A percentile compares a stretch with the other conserved stretches of the same genome.
Evolutionary conservation across 2,329 filamentous ascomycete species (phyloP).

Genomic region (Clonostachys rhizophaga): DNA sequence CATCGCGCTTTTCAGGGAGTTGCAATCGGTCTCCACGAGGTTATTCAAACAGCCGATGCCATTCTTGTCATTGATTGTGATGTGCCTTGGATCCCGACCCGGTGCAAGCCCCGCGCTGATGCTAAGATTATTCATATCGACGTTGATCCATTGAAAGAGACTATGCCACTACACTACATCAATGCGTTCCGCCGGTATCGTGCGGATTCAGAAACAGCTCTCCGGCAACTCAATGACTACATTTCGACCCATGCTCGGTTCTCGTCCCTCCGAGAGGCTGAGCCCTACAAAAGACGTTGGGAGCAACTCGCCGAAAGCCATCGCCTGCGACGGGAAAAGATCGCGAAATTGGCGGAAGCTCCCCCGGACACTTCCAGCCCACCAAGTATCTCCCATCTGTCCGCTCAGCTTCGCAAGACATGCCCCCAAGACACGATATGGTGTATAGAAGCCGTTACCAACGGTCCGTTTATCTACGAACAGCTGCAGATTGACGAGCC

Average conservation of each 20-base stretch:
- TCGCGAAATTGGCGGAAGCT: constrained; percentile 21
- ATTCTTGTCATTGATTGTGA: constrained; percentile 87
- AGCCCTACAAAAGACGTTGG: constrained; percentile 55
- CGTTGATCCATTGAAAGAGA: constrained; percentile 62
- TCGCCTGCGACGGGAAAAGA: constrained; percentile 15
- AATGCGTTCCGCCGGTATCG: constrained; percentile 60
- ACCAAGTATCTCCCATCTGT: no score
- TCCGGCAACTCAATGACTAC: constrained; percentile 65
- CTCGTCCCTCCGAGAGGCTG: constrained; percentile 35
- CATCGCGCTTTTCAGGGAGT: constrained; percentile 67
- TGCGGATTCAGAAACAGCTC: constrained; percentile 57
- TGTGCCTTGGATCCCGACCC: constrained; percentile 89
- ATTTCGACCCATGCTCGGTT: constrained; percentile 31
- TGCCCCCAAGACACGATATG: constrained; percentile 54
- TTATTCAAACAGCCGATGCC: constrained; percentile 72
- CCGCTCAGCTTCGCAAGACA: constrained; percentile 6
- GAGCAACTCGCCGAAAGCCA: constrained; percentile 46
- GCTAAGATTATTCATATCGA: constrained; percentile 61
- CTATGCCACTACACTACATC: constrained; percentile 74
- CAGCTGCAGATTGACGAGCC: constrained; percentile 63
- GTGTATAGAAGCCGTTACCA: constrained; percentile 71
- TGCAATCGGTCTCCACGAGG: constrained; percentile 67
- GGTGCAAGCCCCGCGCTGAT: constrained; percentile 48
- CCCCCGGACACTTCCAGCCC: constrained; percentile 17
- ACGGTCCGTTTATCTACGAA: constrained; percentile 61